Evolutionary conservation across 208 protist genomes (phyloP), one percentile per base, ranked within the genome.

Genomic region (Porcisia hertigi): DNA sequence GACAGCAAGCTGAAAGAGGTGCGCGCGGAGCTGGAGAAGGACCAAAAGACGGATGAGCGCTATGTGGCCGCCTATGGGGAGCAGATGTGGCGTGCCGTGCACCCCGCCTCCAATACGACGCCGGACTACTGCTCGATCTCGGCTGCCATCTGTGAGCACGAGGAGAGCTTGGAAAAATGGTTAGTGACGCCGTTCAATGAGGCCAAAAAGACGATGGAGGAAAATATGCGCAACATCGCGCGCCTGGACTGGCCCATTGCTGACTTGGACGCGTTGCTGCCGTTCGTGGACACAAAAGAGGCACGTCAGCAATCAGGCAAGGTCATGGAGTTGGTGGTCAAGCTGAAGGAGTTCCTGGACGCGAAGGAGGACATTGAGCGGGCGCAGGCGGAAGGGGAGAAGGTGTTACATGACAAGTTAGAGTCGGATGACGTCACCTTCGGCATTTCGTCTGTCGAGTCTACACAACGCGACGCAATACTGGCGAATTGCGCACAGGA

Each of bases 201-300:
- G 18, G 84, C 83, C n/a, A 89, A 88, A 77, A 72, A 60, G 69
- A 79, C 77, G 45, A 64, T 95, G 55, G 80, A 90, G 47, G 75
- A 73, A 5, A 87, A 89, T 79, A 71, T 93, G 49, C 82, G 85
- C 34, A 71, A 92, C 75, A 76, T 95, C 20, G 85, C 89, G 4
- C 88, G 91, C 16, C 77, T 97, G 16, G 89, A 93, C 75, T 94
- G 86, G 87, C 72, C 86, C 9, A 90, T 93, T 69, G 54, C 11
- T 8, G 93, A 97, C 65, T 65, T 97, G 36, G 91, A 97, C 67
- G 85, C 87, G 23, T 85, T 97, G 41, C 94, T 97, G 89, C 93
- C 93, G 1, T 95, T 91, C 81, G 79, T 86, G 39, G 82, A 91
- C 45, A 90, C 86, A 20, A 89, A 90, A 71, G 91, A 92, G 70